phyloP scores from a whole-genome alignment of 2,329 filamentous ascomycete species.

The Fusarium sp. region DNA sequence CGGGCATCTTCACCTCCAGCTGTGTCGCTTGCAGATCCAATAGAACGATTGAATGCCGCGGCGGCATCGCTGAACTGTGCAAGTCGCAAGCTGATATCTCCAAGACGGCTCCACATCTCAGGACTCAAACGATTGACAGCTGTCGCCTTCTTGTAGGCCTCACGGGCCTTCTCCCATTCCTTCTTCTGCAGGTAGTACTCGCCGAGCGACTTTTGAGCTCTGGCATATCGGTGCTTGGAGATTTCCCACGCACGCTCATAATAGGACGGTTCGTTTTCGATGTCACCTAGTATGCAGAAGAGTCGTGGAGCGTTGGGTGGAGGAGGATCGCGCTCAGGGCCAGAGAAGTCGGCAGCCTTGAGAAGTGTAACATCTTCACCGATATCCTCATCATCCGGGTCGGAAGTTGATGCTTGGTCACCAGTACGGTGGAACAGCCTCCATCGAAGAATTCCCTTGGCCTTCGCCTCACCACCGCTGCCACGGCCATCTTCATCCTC shows the following conservation, averaged over 20 bases:
- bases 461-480: conserved; percentile 77
- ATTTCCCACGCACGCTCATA: conserved; percentile 91
- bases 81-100: conserved; percentile 84
- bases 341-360: conserved; percentile 62
- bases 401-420: conserved; percentile 42
- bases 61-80: conserved; percentile 80
- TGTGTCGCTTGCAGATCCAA: conserved; percentile 65
- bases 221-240: conserved; percentile 80
- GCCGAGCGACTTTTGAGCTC: conserved; percentile 87
- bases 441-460: conserved; percentile 76
- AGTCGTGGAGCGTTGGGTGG: conserved; percentile 85
- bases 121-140: conserved; percentile 82
- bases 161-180: conserved; percentile 73
- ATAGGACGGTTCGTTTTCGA: conserved; percentile 76
- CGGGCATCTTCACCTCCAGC: conserved; percentile 89
- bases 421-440: conserved; percentile 77
- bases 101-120: conserved; percentile 87
- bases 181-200: conserved; percentile 75
- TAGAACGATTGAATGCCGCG: conserved; percentile 82
- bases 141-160: conserved; percentile 81
- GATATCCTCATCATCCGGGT: conserved; percentile 60
- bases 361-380: conserved; percentile 62
- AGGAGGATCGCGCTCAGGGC: conserved; percentile 71
- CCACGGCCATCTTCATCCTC: conserved; percentile 66
- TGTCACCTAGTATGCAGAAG: conserved; percentile 92